Conservation (phyloP, 73 alveolate species). For the Paramecium octaurelia region DNA sequence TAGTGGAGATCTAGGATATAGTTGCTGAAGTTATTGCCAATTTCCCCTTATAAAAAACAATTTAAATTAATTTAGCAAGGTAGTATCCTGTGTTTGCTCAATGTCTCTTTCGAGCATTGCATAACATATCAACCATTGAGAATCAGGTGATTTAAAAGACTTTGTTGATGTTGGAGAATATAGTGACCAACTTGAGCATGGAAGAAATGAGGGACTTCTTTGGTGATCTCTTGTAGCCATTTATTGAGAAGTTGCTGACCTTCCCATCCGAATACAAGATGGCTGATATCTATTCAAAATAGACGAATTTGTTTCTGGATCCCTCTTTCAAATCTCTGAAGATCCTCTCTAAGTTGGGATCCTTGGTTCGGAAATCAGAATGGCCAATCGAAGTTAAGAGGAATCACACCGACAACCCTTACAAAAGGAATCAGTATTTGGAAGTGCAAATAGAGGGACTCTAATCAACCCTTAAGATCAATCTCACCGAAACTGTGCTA, state of each 20-base stretch:
- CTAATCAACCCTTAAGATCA: not conserved
- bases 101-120: conserved; percentile 14
- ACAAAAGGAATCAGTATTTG: not conserved
- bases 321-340: conserved; percentile 9
- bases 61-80: not conserved
- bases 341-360: conserved; percentile 15
- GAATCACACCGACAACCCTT: not conserved
- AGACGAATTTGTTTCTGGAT: not conserved
- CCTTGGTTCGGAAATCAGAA: not conserved
- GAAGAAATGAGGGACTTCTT: conserved; percentile 25
- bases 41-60: conserved; percentile 1
- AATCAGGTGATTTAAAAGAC: conserved; percentile 27
- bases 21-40: conserved; percentile 46
- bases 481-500: not conserved
- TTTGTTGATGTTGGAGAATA: not conserved
- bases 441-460: conserved; percentile 28
- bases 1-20: conserved; percentile 32
- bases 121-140: not conserved
- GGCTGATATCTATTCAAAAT: not conserved
- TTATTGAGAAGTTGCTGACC: not conserved
- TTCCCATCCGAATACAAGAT: conserved; percentile 32
- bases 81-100: conserved; percentile 31
- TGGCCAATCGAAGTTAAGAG: conserved; percentile 46
- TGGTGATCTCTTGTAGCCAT: conserved; percentile 32
- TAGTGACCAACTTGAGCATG: not conserved